phyloP scores from a whole-genome alignment of 2,329 filamentous ascomycete species.

The Paracoccidioides brasiliensis region DNA sequence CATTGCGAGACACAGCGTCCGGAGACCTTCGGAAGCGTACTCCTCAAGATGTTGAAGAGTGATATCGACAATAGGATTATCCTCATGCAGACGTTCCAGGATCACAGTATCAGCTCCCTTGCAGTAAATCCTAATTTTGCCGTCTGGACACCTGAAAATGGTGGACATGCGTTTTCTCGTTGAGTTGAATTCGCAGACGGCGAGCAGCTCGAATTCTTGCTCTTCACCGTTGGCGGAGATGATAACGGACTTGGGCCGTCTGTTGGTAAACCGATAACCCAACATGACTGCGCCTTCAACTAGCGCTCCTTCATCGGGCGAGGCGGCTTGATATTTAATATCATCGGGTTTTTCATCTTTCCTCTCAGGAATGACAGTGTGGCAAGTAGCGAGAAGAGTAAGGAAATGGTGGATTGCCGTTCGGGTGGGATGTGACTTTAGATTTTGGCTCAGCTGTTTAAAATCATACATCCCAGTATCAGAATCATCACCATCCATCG shows the following conservation, averaged over 20 bases:
- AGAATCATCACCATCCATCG: conserved; percentile 60
- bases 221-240: conserved; percentile 62
- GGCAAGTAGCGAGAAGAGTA: conserved; percentile 73
- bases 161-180: conserved; percentile 96
- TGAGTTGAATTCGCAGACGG: conserved; percentile 98
- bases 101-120: conserved; percentile 98
- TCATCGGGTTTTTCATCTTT: conserved; percentile 61
- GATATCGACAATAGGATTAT: conserved; percentile 77
- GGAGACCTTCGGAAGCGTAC: conserved; percentile 88
- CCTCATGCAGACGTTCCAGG: conserved; percentile 68
- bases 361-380: conserved; percentile 92
- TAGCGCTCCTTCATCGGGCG: conserved; percentile 91
- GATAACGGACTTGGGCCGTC: conserved; percentile 78
- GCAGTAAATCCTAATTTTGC: conserved; percentile 84
- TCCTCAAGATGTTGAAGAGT: conserved; percentile 95
- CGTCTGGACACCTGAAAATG: conserved; percentile 91
- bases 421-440: conserved; percentile 45
- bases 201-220: conserved; percentile 76
- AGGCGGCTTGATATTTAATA: conserved; percentile 97
- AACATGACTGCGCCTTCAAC: conserved; percentile 78
- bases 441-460: conserved; percentile 57
- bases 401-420: conserved; percentile 73
- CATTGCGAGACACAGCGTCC: conserved; percentile 89
- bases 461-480: conserved; percentile 78
- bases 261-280: conserved; percentile 80